A percentile compares a stretch with the other conserved stretches of the same genome.
These are phyloP conservation scores for Podaxis rugospora DNA, from an alignment of 768 basidiomycete species.

Conservation along the genomic window DNA sequence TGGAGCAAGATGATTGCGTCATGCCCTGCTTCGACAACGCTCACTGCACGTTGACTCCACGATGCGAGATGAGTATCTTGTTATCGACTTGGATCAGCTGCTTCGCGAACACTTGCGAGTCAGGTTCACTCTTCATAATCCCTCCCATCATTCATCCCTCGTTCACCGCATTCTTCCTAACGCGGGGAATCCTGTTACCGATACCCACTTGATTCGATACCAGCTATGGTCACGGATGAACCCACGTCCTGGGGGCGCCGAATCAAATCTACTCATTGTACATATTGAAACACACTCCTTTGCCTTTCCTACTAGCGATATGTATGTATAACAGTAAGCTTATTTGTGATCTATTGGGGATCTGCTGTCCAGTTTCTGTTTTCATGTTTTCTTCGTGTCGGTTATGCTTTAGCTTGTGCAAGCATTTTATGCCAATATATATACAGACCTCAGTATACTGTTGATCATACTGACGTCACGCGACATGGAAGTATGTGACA, in stretches of 20 bases:
- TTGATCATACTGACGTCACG: constrained; percentile 1
- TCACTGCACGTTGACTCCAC: constrained; percentile 6
- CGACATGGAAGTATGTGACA: constrained; percentile 7
- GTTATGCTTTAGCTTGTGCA: background rate
- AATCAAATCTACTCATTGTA: background rate
- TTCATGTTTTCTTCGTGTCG: background rate
- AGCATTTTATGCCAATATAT: background rate
- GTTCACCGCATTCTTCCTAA: background rate
- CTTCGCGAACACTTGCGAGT: constrained; percentile 2
- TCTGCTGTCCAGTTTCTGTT: constrained; percentile 1
- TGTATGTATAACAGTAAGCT: constrained; percentile 10
- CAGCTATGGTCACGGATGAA: background rate
- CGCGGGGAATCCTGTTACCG: background rate
- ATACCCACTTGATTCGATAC: constrained; percentile 9
- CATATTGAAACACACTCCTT: constrained; percentile 9
- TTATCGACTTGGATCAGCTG: background rate
- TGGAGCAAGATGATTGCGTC: constrained; percentile 53
- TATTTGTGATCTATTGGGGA: constrained; percentile 10
- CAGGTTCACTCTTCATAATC: background rate
- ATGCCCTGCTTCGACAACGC: background rate
- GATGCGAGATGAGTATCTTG: constrained; percentile 1
- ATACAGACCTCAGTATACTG: background rate
- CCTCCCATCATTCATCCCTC: background rate
- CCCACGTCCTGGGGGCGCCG: background rate
- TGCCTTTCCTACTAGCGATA: background rate